Evolutionary conservation across 352 stramenopile genomes (phyloP), one percentile per base, ranked within the genome.

Genomic region (Pythium dissimile): DNA sequence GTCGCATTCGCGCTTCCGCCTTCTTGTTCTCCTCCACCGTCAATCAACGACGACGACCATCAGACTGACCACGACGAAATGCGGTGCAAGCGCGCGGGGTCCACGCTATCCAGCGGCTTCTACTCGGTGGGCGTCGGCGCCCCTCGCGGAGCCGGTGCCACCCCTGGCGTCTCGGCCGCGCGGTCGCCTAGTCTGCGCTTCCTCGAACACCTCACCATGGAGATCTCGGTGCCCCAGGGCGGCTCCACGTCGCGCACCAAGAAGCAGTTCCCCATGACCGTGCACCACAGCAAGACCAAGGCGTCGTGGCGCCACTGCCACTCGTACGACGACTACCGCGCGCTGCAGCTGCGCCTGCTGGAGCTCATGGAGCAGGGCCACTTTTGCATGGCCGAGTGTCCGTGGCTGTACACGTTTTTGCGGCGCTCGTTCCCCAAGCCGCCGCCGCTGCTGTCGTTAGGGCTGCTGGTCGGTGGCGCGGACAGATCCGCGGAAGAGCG

Each of bases 381-480:
- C 56, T 66, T 56, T 32, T 90, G 77, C 54, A 66, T 64, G 34
- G 73, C 77, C 42, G 75, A 88, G 49, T 90, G 80, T 67, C 71
- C 67, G 34, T 90, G 70, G 72, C 61, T 90, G 21, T 82, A 84
- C 64, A 77, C 72, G 37, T 80, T 86, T 41, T 53, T 86, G 13
- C 78, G 79, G 43, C 66, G 77, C 51, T 80, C 82, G 51, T 90
- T 88, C 51, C 80, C 80, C 13, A 70, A 79, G 52, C n/a, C 46
- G 28, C 43, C 35, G 43, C 46, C 44, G 20, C 26, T 71, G 11
- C 46, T 62, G 8, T 64, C 62, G 31, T 69, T 56, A n/a, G 48
- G 80, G 5, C 68, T 83, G 15, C 66, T 81, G 18, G 24, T n/a
- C n/a, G n/a, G n/a, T n/a, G n/a, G 42, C 21, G 45, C 15, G 2